Conservation (phyloP, 2,329 filamentous ascomycete species). For the Fusarium hostae region DNA sequence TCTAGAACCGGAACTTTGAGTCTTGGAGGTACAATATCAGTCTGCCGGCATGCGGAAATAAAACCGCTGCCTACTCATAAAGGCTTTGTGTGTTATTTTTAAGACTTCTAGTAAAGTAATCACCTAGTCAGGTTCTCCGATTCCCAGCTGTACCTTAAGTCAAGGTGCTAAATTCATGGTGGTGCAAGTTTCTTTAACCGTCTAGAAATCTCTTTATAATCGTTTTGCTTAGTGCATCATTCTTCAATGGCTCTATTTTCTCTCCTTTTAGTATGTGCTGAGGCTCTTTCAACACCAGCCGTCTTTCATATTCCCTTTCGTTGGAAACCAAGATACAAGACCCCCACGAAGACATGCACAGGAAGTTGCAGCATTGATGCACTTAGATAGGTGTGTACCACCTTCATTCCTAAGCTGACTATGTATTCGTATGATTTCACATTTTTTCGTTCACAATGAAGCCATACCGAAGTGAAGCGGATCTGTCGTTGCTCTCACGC, state of each 20-base stretch:
- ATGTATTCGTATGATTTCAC: background rate
- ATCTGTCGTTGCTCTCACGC: background rate
- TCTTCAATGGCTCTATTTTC: background rate
- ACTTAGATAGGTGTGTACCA: conserved; percentile 1
- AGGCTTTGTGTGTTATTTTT: background rate
- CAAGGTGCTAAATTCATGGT: conserved; percentile 10
- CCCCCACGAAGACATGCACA: conserved; percentile 4
- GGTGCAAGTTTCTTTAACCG: background rate
- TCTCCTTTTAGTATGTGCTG: background rate
- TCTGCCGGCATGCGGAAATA: background rate
- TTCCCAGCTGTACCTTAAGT: conserved; percentile 19
- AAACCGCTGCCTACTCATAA: background rate
- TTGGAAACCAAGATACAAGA: background rate
- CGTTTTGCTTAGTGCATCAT: background rate
- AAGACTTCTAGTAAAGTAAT: conserved; percentile 1
- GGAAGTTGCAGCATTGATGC: background rate
- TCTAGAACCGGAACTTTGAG: background rate
- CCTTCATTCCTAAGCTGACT: background rate
- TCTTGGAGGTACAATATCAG: background rate
- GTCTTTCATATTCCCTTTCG: background rate
- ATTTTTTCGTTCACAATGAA: background rate
- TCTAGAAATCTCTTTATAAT: background rate
- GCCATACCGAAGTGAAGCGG: conserved; percentile 1
- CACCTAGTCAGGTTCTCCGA: conserved; percentile 30
- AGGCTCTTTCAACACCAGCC: background rate